Evolutionary conservation across 352 stramenopile species (phyloP).

Genomic region (Elongisporangium prolatum): DNA sequence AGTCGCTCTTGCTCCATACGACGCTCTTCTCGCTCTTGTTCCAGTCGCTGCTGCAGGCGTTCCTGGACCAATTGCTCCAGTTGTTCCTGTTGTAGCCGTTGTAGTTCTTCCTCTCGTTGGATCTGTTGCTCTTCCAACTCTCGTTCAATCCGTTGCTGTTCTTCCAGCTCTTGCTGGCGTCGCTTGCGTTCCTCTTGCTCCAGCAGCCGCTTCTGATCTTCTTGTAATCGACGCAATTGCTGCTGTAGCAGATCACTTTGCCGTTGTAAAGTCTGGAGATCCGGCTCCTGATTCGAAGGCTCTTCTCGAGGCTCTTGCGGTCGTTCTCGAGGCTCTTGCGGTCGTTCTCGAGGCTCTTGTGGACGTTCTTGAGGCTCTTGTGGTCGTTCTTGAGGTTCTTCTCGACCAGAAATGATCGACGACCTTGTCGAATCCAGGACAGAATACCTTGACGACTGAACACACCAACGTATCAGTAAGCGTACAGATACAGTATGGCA

Average conservation of each 20-base stretch:
- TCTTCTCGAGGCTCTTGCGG: neutral
- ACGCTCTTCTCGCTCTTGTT: neutral
- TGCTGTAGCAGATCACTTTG: neutral
- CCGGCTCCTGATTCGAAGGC: neutral
- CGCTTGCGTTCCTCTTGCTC: neutral
- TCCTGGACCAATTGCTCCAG: neutral
- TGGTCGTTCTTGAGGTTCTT: too few relatives aligned
- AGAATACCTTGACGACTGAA: neutral
- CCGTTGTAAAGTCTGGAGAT: neutral
- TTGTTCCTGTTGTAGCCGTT: neutral
- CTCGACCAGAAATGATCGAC: neutral
- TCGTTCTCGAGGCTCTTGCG: neutral
- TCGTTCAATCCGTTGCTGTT: neutral
- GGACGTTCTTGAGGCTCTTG: too few relatives aligned
- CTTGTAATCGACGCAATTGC: neutral
- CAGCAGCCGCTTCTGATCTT: neutral
- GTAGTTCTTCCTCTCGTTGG: neutral
- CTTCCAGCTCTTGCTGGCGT: neutral
- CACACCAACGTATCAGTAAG: neutral
- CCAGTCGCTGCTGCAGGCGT: neutral
- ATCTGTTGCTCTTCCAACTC: neutral
- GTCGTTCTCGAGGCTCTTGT: neutral
- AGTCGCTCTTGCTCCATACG: neutral
- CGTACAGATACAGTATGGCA: neutral
- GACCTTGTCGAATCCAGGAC: neutral